phyloP scores from a whole-genome alignment of 306 rosid species.

The Gastrolobium villosum region DNA sequence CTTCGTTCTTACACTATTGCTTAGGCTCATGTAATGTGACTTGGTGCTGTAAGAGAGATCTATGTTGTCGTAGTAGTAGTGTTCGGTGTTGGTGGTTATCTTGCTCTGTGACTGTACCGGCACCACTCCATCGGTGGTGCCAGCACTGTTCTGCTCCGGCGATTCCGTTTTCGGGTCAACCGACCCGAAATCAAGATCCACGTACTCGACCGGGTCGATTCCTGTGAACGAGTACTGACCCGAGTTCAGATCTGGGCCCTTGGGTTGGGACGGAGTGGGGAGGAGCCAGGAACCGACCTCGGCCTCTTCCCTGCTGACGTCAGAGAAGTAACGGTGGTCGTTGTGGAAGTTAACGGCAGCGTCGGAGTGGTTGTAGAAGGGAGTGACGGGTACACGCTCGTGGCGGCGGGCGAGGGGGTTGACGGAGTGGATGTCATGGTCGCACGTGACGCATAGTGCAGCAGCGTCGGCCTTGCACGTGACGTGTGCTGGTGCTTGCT shows the following conservation, averaged over 20 bases:
- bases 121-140: constrained; percentile 76
- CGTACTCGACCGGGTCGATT: constrained; percentile 74
- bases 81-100: no score
- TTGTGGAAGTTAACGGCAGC: constrained; percentile 45
- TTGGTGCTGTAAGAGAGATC: constrained; percentile 48
- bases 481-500: constrained; percentile 92
- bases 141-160: constrained; percentile 72
- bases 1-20: constrained; percentile 78
- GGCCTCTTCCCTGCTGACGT: constrained; percentile 82
- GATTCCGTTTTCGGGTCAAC: constrained; percentile 70
- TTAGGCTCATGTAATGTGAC: constrained; percentile 61
- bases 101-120: constrained; percentile 78
- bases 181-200: constrained; percentile 75
- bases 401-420: constrained; percentile 93
- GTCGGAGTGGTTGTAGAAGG: constrained; percentile 50
- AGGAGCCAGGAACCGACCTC: constrained; percentile 97
- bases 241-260: no score
- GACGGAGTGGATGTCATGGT: constrained; percentile 92
- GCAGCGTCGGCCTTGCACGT: constrained; percentile 98
- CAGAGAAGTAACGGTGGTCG: constrained; percentile 67
- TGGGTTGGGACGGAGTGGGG: constrained; percentile 60
- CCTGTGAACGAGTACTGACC: constrained; percentile 70
- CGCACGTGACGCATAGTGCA: constrained; percentile 84
- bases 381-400: constrained; percentile 67
- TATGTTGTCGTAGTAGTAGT: no score